Base-by-base conservation (phyloP, 2,329 filamentous ascomycete genomes). In the Aspergillus niger region DNA sequence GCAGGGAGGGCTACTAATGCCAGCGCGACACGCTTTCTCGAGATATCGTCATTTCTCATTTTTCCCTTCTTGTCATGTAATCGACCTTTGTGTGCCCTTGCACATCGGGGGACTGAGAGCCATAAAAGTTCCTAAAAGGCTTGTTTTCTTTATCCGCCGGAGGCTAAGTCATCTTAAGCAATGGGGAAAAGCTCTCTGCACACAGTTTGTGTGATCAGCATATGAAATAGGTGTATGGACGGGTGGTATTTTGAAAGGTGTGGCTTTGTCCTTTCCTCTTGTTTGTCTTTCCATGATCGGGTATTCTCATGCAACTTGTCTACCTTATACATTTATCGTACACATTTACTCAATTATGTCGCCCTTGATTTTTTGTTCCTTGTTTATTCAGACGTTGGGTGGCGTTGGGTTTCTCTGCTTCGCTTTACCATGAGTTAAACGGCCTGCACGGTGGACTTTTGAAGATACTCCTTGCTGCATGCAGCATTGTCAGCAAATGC, bases 131-230 rank as follows among this genome's bases (percentile, higher is more conserved):
- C 44, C 44, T 48, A 49, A 17, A 30, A 22, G 26, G 44, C 24
- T 13, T 30, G 44, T 15, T 49, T 30, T 49, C 39, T 50, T 60
- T 24, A 47, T 38, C 44, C 44, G 55, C 44, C 51, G 26, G 52
- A 61, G 56, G 61, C 43, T 59, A 56, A 39, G 26, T 49, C 24
- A 55, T 58, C 39, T 30, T 17, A 58, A 55, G 44, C 43, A 59
- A 48, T 56, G 58, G 55, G 55, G 55, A 59, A 47, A 51, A 28
- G 52, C 50, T 56, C 26, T 61, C 47, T 51, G 32, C 55, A 50
- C 49, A 26, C 32, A 26, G 51, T 50, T 58, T 47, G 44, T 15
- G 56, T 44, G 59, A 61, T 58, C 58, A 54, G 47, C 61, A 58
- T 59, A 32, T 39, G 30, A 28, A 8, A 8, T 57, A 51, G 58